Percentiles rank a stretch among this genome's conserved stretches.
Conservation (phyloP, 768 basidiomycete genomes). For the Mycena chlorophos region DNA sequence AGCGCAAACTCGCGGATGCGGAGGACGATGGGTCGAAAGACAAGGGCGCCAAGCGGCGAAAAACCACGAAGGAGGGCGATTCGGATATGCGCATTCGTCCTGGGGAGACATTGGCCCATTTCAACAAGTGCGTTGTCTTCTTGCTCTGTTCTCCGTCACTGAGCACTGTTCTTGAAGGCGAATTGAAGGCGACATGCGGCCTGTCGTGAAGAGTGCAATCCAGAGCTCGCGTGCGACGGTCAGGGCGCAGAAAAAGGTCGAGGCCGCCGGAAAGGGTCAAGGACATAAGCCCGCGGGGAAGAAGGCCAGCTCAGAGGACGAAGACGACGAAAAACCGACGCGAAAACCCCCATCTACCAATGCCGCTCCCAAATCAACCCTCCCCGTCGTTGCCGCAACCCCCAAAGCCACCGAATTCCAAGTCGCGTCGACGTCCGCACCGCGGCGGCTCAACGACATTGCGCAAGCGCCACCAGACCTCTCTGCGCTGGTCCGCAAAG, state of each 20-base stretch:
- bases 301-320: slow-evolving; percentile 24
- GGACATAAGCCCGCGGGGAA: no score
- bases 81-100: slow-evolving; percentile 51
- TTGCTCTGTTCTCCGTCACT: background rate
- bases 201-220: slow-evolving; percentile 60
- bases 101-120: slow-evolving; percentile 74
- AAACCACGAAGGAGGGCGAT: slow-evolving; percentile 26
- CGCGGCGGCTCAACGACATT: slow-evolving; percentile 70
- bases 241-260: slow-evolving; percentile 45
- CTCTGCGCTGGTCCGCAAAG: slow-evolving; percentile 54
- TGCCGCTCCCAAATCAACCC: slow-evolving; percentile 19
- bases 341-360: slow-evolving; percentile 14
- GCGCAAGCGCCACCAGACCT: slow-evolving; percentile 68
- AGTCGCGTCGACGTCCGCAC: slow-evolving; percentile 36
- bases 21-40: slow-evolving; percentile 23
- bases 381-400: slow-evolving; percentile 13
- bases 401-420: slow-evolving; percentile 28
- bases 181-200: slow-evolving; percentile 72
- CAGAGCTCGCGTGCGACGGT: slow-evolving; percentile 53
- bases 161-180: slow-evolving; percentile 44
- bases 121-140: slow-evolving; percentile 58
- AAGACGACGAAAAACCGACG: slow-evolving; percentile 18
- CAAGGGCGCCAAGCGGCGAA: slow-evolving; percentile 20
- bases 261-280: slow-evolving; percentile 23
- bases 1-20: slow-evolving; percentile 21